Conservation (phyloP, 805 yeast genomes). For the Cyberlindnera euphorbiiphila region DNA sequence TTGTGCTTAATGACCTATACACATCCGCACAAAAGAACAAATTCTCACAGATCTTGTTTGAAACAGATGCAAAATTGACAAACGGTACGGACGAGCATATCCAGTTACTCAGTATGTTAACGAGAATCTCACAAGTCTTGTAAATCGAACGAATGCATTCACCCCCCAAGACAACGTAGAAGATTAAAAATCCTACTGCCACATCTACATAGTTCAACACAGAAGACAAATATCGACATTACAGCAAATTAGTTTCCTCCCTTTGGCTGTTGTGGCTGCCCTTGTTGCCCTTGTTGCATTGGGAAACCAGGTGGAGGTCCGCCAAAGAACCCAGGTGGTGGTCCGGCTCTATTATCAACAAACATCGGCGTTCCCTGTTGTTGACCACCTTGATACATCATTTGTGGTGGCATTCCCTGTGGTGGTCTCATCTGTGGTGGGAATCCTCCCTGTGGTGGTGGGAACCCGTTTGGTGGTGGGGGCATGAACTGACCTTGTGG, state of each 20-base stretch:
- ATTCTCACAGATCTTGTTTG: constrained; percentile 63
- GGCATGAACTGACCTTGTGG: constrained; percentile 23
- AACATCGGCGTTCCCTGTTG: constrained; percentile 11
- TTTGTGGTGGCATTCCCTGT: constrained; percentile 15
- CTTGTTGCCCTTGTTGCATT: constrained; percentile 8
- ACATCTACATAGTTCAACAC: not conserved
- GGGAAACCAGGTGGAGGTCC: constrained; percentile 23
- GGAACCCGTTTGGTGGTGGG: constrained; percentile 18
- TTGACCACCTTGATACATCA: constrained; percentile 11
- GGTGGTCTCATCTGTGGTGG: constrained; percentile 13
- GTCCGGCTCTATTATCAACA: constrained; percentile 12
- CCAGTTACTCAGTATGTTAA: constrained; percentile 64
- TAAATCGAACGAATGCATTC: too few species aligned
- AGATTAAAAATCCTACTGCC: not conserved
- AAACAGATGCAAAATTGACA: constrained; percentile 66
- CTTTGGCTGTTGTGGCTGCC: constrained; percentile 3
- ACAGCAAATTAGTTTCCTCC: constrained; percentile 1
- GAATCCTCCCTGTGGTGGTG: constrained; percentile 16
- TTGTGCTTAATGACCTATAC: constrained; percentile 52
- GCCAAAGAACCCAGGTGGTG: constrained; percentile 25
- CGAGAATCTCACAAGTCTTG: constrained; percentile 42
- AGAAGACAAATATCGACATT: not conserved
- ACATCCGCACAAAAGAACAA: constrained; percentile 55
- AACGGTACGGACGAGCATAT: constrained; percentile 90
- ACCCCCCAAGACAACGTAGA: too few species aligned